Evolutionary conservation across 805 yeast genomes (phyloP).

Genomic region (Kodamaea lidongshanica): DNA sequence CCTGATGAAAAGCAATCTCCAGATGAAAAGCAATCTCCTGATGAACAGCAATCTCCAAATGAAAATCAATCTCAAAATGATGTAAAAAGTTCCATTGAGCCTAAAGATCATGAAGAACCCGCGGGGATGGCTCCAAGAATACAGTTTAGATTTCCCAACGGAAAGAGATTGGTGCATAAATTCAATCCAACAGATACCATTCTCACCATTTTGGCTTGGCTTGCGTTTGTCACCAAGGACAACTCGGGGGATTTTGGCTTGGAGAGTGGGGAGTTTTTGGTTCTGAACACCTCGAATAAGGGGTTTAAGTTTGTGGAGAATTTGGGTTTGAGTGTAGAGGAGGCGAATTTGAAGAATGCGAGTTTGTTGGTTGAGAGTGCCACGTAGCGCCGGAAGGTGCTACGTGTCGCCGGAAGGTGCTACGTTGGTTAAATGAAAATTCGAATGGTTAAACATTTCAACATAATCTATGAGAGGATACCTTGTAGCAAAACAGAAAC

Average conservation of each 20-base stretch:
- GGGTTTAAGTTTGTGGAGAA: conserved; percentile 50
- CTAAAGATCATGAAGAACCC: conserved; percentile 61
- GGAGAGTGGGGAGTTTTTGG: conserved; percentile 25
- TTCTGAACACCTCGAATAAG: conserved; percentile 30
- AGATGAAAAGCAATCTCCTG: conserved; percentile 22
- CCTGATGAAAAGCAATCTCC: conserved; percentile 22
- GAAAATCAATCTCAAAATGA: too few relatives aligned
- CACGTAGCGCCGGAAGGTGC: too few relatives aligned
- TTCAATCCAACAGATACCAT: conserved; percentile 59
- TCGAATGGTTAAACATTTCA: too few relatives aligned
- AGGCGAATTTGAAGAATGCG: conserved; percentile 78
- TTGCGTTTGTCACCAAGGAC: conserved; percentile 51
- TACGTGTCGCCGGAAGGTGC: too few relatives aligned
- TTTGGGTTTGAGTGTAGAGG: conserved; percentile 56
- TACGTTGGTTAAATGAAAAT: too few relatives aligned
- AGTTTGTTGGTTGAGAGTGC: conserved; percentile 68
- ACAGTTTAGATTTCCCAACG: conserved; percentile 84
- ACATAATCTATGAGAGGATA: conserved; percentile 4
- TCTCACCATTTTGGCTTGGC: conserved; percentile 51
- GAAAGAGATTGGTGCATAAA: conserved; percentile 72
- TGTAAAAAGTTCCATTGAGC: conserved; percentile 30
- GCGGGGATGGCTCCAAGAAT: conserved; percentile 60
- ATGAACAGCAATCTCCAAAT: conserved; percentile 10
- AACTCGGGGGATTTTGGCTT: conserved; percentile 47
- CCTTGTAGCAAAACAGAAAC: too few relatives aligned